A percentile compares a stretch with the other conserved stretches of the same genome.
Conservation (phyloP, 2,329 filamentous ascomycete species). For the Xylaria sp. region DNA sequence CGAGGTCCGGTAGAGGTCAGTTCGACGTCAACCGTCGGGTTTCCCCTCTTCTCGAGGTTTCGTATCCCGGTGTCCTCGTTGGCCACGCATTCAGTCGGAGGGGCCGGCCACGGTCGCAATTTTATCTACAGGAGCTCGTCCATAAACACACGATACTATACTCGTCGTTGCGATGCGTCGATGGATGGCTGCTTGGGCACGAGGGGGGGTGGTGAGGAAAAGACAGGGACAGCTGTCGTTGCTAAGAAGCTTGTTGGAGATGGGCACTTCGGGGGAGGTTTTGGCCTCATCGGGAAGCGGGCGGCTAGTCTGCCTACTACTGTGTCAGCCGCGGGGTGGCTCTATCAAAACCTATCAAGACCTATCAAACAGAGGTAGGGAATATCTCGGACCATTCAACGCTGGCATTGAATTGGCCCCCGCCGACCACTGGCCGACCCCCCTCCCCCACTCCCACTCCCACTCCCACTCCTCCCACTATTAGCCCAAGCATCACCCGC, state of each 20-base stretch:
- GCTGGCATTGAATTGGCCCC: not conserved
- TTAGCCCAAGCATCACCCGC: not conserved
- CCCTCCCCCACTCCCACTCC: not conserved
- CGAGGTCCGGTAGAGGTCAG: slow-evolving; percentile 25
- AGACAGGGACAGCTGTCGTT: slow-evolving; percentile 19
- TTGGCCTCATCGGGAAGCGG: slow-evolving; percentile 25
- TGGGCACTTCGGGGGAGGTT: slow-evolving; percentile 24
- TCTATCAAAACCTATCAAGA: slow-evolving; percentile 1
- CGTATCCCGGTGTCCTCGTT: slow-evolving; percentile 23
- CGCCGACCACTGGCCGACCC: not conserved
- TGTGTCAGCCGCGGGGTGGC: slow-evolving; percentile 23
- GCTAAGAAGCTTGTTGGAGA: slow-evolving; percentile 23
- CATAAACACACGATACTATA: not conserved
- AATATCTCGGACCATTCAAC: no score
- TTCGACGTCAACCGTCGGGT: slow-evolving; percentile 28
- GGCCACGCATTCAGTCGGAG: slow-evolving; percentile 23
- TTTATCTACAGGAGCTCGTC: slow-evolving; percentile 1
- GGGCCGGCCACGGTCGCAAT: slow-evolving; percentile 19
- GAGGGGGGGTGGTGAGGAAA: slow-evolving; percentile 6
- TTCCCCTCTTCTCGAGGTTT: slow-evolving; percentile 29
- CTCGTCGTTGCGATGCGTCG: not conserved
- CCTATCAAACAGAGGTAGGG: not conserved
- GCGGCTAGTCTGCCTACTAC: slow-evolving; percentile 23
- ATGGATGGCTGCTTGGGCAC: not conserved
- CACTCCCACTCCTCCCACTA: not conserved